Conservation (phyloP, 2,329 filamentous ascomycete species). For the Xylaria hypoxylon region DNA sequence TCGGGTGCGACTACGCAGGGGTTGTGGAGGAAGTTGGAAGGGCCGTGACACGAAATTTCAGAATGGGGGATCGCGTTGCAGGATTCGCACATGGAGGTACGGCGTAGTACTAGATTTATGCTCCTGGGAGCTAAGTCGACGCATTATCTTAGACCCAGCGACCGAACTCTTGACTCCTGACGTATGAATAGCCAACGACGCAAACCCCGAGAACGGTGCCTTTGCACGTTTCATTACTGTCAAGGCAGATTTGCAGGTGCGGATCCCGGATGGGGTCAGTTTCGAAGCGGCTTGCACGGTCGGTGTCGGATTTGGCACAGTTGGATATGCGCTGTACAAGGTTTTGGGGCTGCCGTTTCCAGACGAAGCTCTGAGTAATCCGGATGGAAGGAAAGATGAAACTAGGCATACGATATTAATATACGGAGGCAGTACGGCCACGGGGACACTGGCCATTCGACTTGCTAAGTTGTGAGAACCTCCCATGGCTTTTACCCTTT, state of each 20-base stretch:
- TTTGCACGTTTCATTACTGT: conserved; percentile 25
- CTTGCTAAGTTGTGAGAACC: conserved; percentile 26
- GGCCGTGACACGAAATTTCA: conserved; percentile 23
- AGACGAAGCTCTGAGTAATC: not conserved
- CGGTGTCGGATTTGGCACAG: conserved; percentile 20
- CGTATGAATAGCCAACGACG: conserved; percentile 21
- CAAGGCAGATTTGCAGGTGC: conserved; percentile 22
- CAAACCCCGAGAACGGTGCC: conserved; percentile 27
- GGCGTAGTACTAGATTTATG: not conserved
- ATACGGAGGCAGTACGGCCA: conserved; percentile 25
- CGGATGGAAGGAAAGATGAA: too few relatives aligned
- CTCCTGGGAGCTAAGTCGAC: not conserved
- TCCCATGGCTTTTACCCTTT: not conserved
- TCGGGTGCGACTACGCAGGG: conserved; percentile 26
- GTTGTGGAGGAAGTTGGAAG: conserved; percentile 23
- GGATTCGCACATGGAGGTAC: conserved; percentile 28
- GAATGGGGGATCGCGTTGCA: conserved; percentile 23
- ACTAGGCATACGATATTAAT: conserved; percentile 3
- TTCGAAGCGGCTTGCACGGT: conserved; percentile 25
- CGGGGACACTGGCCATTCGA: conserved; percentile 19
- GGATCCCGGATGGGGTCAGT: conserved; percentile 17
- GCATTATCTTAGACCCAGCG: too few relatives aligned
- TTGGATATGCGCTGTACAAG: conserved; percentile 26
- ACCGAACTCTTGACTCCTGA: not conserved
- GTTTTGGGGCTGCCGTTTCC: conserved; percentile 19